Conservation (phyloP, 495 filamentous ascomycete species). For the Penicillium desertorum region DNA sequence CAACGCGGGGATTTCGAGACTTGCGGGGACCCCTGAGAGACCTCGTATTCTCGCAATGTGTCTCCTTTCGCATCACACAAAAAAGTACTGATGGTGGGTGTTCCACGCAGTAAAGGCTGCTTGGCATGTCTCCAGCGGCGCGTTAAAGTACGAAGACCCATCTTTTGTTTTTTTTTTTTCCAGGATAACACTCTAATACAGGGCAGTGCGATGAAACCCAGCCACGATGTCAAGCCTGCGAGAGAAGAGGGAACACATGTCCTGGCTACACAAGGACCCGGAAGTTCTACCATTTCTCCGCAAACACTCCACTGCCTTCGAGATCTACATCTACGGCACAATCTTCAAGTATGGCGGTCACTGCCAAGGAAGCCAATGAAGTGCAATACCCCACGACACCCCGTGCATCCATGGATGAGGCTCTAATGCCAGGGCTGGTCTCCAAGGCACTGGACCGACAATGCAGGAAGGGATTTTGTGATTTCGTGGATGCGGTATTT, state of each 20-base stretch:
- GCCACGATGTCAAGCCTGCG: slow-evolving; percentile 35
- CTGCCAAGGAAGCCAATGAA: not conserved
- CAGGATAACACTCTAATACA: not conserved
- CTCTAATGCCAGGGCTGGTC: slow-evolving; percentile 18
- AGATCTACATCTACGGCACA: not conserved
- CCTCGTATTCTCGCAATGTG: slow-evolving; percentile 12
- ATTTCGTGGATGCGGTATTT: slow-evolving; percentile 22
- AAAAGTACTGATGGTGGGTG: slow-evolving; percentile 38
- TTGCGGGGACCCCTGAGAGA: not conserved
- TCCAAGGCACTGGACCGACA: slow-evolving; percentile 19
- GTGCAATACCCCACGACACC: too few relatives aligned
- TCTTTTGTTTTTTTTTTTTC: too few relatives aligned
- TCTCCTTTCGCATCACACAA: not conserved
- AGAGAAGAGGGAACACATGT: slow-evolving; percentile 25
- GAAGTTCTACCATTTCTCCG: slow-evolving; percentile 22
- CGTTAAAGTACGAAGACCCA: slow-evolving; percentile 27
- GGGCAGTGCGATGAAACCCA: slow-evolving; percentile 33
- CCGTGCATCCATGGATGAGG: slow-evolving; percentile 21
- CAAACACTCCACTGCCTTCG: not conserved
- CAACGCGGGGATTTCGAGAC: too few relatives aligned
- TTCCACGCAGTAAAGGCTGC: slow-evolving; percentile 41
- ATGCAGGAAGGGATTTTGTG: slow-evolving; percentile 24
- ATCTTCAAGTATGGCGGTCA: not conserved
- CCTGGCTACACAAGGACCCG: slow-evolving; percentile 32
- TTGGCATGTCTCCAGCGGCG: slow-evolving; percentile 37